Evolutionary conservation across 306 rosid species (phyloP).

Genomic region (Styphnolobium japonicum): DNA sequence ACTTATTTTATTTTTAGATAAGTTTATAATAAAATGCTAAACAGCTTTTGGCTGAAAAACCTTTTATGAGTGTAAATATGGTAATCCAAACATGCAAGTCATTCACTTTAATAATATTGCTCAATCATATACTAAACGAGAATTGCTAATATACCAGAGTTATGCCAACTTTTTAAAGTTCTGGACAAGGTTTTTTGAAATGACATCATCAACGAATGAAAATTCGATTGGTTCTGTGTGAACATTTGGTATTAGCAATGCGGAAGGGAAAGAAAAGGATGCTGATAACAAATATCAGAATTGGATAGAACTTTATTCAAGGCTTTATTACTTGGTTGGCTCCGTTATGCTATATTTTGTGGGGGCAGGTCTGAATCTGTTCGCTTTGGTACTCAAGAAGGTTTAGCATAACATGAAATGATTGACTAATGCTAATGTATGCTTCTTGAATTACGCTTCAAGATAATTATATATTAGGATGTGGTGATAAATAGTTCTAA

Average conservation of each 20-base stretch:
- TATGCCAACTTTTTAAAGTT: neutral
- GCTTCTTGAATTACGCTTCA: neutral
- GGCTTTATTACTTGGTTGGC: neutral
- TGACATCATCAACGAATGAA: neutral
- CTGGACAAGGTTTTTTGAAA: neutral
- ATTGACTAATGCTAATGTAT: slow-evolving; percentile 8
- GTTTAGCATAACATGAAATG: neutral
- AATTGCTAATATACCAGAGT: neutral
- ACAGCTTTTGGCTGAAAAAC: too few species aligned
- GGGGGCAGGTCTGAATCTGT: slow-evolving; percentile 1
- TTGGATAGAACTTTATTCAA: neutral
- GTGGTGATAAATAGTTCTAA: neutral
- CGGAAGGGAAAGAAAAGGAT: neutral
- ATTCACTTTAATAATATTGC: too few species aligned
- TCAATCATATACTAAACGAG: slow-evolving; percentile 3
- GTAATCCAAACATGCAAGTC: too few species aligned
- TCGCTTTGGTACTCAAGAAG: neutral
- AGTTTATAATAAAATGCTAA: too few species aligned
- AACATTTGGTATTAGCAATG: neutral
- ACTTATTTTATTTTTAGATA: too few species aligned
- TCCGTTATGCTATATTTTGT: neutral
- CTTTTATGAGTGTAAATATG: too few species aligned
- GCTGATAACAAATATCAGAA: neutral
- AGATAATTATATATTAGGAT: neutral
- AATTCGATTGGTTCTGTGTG: neutral